Evolutionary conservation across 192 early-diverging fungal species (phyloP), one percentile per base, ranked within the genome.

Genomic region (Umbelopsis sp.): DNA sequence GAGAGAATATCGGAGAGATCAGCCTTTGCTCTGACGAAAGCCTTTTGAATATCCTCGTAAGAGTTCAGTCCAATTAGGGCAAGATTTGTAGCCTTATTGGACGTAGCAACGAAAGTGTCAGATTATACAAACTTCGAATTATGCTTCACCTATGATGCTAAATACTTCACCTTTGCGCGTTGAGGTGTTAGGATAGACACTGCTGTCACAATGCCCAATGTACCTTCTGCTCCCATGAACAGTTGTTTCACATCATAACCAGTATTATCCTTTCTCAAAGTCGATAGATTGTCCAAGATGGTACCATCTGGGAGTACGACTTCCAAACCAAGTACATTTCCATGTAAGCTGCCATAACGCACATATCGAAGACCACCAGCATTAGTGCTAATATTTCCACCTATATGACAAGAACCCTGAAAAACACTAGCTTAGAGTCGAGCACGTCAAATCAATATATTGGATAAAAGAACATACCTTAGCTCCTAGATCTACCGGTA

Each of bases 201-300:
- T 41, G 88, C 93, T 0, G 97, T 98, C 59, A 99, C 89, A 43
- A 99, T 85, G 1, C 97, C 97, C 65, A 99, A 79, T 4, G 95
- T 95, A 29, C 97, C 97, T 77, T 99, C 97, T 14, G 95, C 88
- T 10, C 97, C 97, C 67, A 99, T 97, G 75, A 99, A 98, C 34
- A 99, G 84, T 79, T 99, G 97, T 83, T 99, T 99, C 38, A 99
- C 77, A 73, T 99, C 97, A 67, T 93, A 97, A 2, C 96, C 97
- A 22, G 97, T 99, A 78, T 96, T 98, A 76, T 99, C 97, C 77
- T 99, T 99, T 56, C 96, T 89, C 80, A 99, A 68, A 9, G 87
- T 93, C 16, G 86, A 88, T 21, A 95, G 80, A 53, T 89, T 93
- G 44, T 95, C 83, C 59, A 99, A 80, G 4, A 99, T 81, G 1